Base-by-base conservation (phyloP, 2,329 filamentous ascomycete genomes). In the Penicillium aurantiogriseum region DNA sequence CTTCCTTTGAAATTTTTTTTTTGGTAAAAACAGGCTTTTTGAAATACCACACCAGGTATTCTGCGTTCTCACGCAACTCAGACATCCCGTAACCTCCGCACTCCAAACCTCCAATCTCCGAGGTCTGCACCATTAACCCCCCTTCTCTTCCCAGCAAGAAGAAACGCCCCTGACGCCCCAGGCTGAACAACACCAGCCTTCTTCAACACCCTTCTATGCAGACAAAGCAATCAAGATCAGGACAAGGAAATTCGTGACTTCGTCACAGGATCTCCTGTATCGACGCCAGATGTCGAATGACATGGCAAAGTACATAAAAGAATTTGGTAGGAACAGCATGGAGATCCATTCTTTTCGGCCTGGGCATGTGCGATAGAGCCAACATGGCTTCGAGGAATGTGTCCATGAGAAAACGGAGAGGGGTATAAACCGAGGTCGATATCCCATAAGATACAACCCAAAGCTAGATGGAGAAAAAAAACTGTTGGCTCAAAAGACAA, bases 1-100 rank as follows among this genome's bases (percentile, higher is more conserved):
- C 35, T 57, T 66, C 58, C 57, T 65, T 67, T 67, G 58, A 57
- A 63, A 60, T 60, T 65, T 64, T 67, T 66, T 66, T 66, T 63
- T 64, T 65, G 19, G 25, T 61, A 67, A 63, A 63, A 48, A 59
- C 63, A 65, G 62, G 60, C 62, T 65, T 67, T 66, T 65, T 58
- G 51, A 56, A 39, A 50, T 56, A 43, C 53, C 58, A 57, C 56
- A 45, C 50, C 40, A 51, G 47, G 45, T 57, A 52, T 57, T 33
- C 45, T 47, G 45, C 31, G 17, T 48, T 50, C 47, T 58, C 49
- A 19, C 36, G 29, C 39, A 43, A 35, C 17, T 52, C 49, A 38
- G 40, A 31, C 33, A 48, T 39, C 43, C 43, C 31, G 43, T 46
- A 17, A 9, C 31, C 21, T 42, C 44, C 25, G 47, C 36, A 36